phyloP scores from a whole-genome alignment of 495 filamentous ascomycete species.

The Rostrohypoxylon terebratum region DNA sequence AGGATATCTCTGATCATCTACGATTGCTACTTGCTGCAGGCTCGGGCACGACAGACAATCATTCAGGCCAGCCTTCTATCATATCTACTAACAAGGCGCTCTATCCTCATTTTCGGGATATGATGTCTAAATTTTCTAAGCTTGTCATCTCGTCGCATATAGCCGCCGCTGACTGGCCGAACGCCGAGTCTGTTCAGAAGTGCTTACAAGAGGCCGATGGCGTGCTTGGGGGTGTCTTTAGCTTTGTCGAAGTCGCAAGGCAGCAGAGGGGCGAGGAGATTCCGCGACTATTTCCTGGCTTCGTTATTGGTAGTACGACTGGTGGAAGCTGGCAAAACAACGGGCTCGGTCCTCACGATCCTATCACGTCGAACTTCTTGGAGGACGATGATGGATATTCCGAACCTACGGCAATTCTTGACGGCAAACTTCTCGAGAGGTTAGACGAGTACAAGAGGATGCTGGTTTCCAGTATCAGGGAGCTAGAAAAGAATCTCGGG shows the following conservation, averaged over 20 bases:
- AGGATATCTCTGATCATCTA: conserved; percentile 97
- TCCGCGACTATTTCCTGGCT: conserved; percentile 89
- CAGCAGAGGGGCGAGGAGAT: conserved; percentile 92
- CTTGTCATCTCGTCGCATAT: conserved; percentile 98
- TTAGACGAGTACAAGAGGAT: conserved; percentile 86
- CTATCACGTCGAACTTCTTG: conserved; percentile 79
- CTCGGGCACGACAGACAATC: conserved; percentile 96
- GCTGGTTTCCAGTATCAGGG: conserved; percentile 82
- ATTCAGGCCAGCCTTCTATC: conserved; percentile 98
- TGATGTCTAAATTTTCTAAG: conserved; percentile 99
- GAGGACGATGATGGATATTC: conserved; percentile 82
- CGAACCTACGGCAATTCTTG: conserved; percentile 80
- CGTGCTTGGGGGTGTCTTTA: conserved; percentile 90
- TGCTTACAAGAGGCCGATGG: conserved; percentile 96
- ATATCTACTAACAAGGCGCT: conserved; percentile 96
- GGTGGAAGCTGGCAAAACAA: conserved; percentile 97
- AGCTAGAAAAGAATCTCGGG: conserved; percentile 84
- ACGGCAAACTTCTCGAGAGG: conserved; percentile 79
- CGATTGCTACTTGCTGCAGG: conserved; percentile 93
- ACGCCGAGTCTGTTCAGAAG: conserved; percentile 87
- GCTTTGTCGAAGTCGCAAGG: conserved; percentile 93
- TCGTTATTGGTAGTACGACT: conserved; percentile 81
- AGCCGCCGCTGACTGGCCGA: conserved; percentile 92
- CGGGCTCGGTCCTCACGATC: conserved; percentile 74
- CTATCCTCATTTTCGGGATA: conserved; percentile 97